A percentile compares a stretch with the other conserved stretches of the same genome.
Conservation (phyloP, 345 rosid species). For the Eucalyptus paniculata region DNA sequence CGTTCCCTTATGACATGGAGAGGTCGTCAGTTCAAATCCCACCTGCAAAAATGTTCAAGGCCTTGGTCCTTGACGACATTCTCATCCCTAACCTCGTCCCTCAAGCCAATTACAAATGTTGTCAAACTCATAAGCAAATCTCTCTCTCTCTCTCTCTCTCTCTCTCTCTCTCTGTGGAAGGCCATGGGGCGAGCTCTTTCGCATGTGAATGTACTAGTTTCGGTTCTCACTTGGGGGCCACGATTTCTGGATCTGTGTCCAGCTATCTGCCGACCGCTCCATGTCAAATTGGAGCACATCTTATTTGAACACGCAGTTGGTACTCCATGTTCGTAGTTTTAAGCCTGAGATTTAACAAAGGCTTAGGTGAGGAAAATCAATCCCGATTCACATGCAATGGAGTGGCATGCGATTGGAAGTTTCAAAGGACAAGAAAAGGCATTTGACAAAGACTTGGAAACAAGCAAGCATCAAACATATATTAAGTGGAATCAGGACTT, state of each 20-base stretch:
- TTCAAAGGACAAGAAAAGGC: neutral
- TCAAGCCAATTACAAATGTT: neutral
- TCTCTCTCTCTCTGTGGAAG: neutral
- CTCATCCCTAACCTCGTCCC: neutral
- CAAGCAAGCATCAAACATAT: fast-evolving
- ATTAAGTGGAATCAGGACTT: fast-evolving
- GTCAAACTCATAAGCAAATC: neutral
- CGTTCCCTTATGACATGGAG: neutral
- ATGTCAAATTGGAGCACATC: no score
- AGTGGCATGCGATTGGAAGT: neutral
- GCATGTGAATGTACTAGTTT: neutral
- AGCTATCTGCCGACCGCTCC: neutral
- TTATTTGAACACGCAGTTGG: neutral
- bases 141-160: no score
- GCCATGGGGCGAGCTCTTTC: neutral
- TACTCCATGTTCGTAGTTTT: neutral
- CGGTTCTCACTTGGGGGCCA: neutral
- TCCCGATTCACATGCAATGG: neutral
- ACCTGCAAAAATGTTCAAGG: constrained; percentile 1
- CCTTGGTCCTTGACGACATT: constrained; percentile 9
- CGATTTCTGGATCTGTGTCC: neutral
- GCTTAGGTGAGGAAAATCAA: neutral
- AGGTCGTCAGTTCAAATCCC: neutral
- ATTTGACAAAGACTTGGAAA: neutral
- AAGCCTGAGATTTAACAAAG: neutral